These are phyloP conservation scores for Globisporangium paddicum DNA, from an alignment of 352 stramenopile species.

Conservation along the genomic window DNA sequence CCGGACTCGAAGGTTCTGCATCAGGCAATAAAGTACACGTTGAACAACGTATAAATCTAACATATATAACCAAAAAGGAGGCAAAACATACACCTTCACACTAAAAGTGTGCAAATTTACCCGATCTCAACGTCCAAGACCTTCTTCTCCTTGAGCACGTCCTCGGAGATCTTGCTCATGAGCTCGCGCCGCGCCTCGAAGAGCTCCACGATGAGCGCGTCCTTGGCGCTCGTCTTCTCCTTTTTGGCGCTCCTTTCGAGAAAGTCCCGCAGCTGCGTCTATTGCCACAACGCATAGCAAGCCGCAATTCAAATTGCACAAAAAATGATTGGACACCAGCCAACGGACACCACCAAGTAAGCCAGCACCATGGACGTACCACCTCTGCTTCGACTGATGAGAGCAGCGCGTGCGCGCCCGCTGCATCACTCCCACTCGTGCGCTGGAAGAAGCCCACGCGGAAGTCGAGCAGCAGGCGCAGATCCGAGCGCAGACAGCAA, in stretches of 20 bases:
- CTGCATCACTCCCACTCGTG: conserved; percentile 18
- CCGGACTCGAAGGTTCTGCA: conserved; percentile 10
- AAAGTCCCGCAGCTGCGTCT: conserved; percentile 54
- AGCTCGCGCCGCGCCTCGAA: conserved; percentile 67
- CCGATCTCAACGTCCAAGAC: conserved; percentile 53
- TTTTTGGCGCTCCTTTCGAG: conserved; percentile 55
- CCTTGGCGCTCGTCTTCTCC: conserved; percentile 52
- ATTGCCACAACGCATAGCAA: too few species aligned
- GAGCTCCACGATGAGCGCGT: conserved; percentile 51
- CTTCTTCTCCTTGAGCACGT: conserved; percentile 62
- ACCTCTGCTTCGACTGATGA: conserved; percentile 28
- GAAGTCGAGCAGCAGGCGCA: conserved; percentile 59
- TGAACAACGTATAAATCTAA: neutral
- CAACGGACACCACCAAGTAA: neutral
- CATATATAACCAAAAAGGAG: conserved; percentile 1
- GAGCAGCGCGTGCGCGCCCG: conserved; percentile 8
- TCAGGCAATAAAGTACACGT: neutral
- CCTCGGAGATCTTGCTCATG: conserved; percentile 64
- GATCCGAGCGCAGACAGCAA: conserved; percentile 50
- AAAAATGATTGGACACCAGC: neutral
- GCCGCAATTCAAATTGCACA: neutral
- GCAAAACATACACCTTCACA: too few species aligned
- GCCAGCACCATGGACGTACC: conserved; percentile 14
- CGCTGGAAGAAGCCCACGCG: conserved; percentile 35
- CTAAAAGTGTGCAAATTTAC: conserved; percentile 12